Base-by-base conservation (phyloP, 768 basidiomycete genomes). In the Termitomyces sp. region DNA sequence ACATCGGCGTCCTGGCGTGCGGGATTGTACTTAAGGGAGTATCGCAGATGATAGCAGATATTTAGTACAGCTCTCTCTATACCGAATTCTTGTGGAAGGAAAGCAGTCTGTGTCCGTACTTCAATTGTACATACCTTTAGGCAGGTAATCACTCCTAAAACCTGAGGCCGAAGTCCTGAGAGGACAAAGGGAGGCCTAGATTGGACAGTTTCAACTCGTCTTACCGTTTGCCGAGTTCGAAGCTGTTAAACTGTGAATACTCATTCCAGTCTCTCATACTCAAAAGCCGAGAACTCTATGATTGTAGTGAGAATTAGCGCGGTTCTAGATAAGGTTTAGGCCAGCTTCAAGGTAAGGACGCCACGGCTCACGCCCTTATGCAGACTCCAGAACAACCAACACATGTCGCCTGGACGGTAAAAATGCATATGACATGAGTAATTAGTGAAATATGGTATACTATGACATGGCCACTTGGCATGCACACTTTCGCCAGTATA, bases 161-260 rank as follows among this genome's bases (percentile, higher is more conserved):
- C 25, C 25, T 25, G 25, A 25, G 25, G 25, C 25, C 25, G 25
- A 25, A 68, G 69, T 11, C 45, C 59, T 15, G 68, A 63, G 66
- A 66, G 67, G 57, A 81, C 79, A 82, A 82, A 78, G 78, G 79
- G 73, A 70, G 69, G 66, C 73, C 81, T 77, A 76, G 70, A 81
- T 79, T 74, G 73, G 80, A 80, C 75, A 82, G 71, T 77, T 77
- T 80, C 68, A 81, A 63, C 72, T 56, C 69, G 69, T 72, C 75
- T 75, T 78, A 75, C 77, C 77, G 73, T 76, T 75, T 76, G 40
- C 14, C 40, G 40, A 40, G 3, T 10, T 42, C 40, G 5, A 42
- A 42, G 1, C 17, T 17, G 40, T 42, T 15, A 17, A 17, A 42
- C 9, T 42, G 59, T 47, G 11, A 9, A n/a, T 32, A 14, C n/a